Evolutionary conservation across 139 green algal genomes (phyloP).

Genomic region (Eudorina sp.): DNA sequence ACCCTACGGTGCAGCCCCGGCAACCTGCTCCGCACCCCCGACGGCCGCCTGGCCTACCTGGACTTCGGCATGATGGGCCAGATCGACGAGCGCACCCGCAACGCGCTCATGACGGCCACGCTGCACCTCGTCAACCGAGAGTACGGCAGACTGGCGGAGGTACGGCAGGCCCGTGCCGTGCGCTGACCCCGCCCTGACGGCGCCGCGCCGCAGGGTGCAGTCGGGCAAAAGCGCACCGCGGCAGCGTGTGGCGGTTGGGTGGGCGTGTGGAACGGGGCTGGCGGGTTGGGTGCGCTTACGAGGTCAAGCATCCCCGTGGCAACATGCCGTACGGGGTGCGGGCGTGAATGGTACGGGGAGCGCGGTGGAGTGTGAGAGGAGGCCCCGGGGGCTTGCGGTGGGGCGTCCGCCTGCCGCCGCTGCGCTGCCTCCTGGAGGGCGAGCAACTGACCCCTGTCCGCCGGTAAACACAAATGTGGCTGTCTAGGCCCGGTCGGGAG

Average conservation of each 20-base stretch:
- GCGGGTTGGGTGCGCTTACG: neutral
- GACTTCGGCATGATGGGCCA: constrained; percentile 93
- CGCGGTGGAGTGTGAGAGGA: too few species aligned
- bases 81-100: constrained; percentile 65
- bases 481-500: too few species aligned
- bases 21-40: constrained; percentile 74
- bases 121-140: constrained; percentile 86
- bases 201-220: too few species aligned
- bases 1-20: constrained; percentile 56
- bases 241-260: neutral
- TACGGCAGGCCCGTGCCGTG: neutral
- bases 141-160: constrained; percentile 52
- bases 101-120: constrained; percentile 83
- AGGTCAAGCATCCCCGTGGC: neutral
- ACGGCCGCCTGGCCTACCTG: constrained; percentile 75
- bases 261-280: neutral
- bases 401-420: too few species aligned
- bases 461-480: too few species aligned
- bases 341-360: too few species aligned
- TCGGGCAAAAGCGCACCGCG: too few species aligned
- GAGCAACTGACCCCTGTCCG: too few species aligned
- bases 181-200: too few species aligned
- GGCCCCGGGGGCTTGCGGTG: too few species aligned
- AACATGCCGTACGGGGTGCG: neutral
- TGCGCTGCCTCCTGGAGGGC: too few species aligned